phyloP scores from a whole-genome alignment of 768 basidiomycete species.

The Trametes elegans region DNA sequence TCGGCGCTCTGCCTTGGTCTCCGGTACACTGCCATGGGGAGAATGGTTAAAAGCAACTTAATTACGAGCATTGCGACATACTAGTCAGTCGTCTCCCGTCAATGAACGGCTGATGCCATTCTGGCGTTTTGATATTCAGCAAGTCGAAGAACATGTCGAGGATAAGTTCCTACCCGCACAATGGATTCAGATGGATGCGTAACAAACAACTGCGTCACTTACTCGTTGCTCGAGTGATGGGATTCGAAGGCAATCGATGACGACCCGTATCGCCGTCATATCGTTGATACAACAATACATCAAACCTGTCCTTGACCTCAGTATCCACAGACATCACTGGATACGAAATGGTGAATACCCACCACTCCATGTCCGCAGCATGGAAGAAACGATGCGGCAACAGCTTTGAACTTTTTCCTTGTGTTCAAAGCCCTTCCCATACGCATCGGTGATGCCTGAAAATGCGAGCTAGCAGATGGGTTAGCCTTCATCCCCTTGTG shows the following conservation, averaged over 20 bases:
- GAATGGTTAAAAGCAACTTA: no score
- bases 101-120: conserved; percentile 92
- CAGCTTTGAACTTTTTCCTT: conserved; percentile 77
- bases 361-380: conserved; percentile 96
- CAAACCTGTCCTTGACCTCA: conserved; percentile 48
- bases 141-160: conserved; percentile 94
- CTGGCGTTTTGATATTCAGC: conserved; percentile 86
- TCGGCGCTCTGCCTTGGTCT: conserved; percentile 35
- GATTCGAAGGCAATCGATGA: conserved; percentile 84
- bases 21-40: conserved; percentile 74
- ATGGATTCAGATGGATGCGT: background rate
- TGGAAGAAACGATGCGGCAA: conserved; percentile 72
- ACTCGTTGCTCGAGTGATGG: conserved; percentile 87
- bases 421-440: conserved; percentile 78
- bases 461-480: conserved; percentile 66
- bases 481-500: background rate
- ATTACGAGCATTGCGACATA: no score
- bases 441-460: conserved; percentile 89
- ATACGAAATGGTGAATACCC: conserved; percentile 27
- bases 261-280: conserved; percentile 78
- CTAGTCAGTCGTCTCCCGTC: conserved; percentile 86
- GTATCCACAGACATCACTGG: background rate
- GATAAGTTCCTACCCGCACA: conserved; percentile 69
- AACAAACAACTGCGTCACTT: conserved; percentile 28
- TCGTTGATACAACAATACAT: conserved; percentile 94